These are phyloP conservation scores for Monilinia fructigena DNA, from an alignment of 2,329 filamentous ascomycete species.

Conservation along the genomic window DNA sequence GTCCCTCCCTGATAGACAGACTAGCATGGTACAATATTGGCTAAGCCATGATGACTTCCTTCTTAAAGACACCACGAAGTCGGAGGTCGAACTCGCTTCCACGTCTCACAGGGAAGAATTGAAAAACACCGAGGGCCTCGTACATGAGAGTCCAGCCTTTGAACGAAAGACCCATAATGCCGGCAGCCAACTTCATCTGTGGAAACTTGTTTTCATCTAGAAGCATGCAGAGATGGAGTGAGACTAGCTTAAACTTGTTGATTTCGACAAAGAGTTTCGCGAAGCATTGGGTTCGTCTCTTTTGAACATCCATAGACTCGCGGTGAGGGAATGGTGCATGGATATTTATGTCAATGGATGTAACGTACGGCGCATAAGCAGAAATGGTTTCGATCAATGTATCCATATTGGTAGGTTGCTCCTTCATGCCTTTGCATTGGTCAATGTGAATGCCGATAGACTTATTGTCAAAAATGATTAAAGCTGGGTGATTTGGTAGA, in stretches of 20 bases:
- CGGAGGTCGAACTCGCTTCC: background rate
- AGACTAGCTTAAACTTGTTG: background rate
- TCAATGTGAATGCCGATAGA: background rate
- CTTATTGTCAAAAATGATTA: background rate
- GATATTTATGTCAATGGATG: background rate
- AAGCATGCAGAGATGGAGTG: background rate
- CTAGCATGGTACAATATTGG: background rate
- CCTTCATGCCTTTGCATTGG: background rate
- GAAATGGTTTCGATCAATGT: background rate
- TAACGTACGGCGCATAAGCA: background rate
- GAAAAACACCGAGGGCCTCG: background rate
- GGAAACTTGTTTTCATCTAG: background rate
- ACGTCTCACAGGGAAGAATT: background rate
- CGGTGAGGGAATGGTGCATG: background rate
- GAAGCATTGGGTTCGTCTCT: background rate
- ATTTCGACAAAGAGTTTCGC: background rate
- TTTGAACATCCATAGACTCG: background rate
- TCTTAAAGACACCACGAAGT: background rate
- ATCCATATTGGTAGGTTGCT: background rate
- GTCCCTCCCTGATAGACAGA: background rate
- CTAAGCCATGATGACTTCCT: background rate
- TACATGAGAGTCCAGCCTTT: background rate
- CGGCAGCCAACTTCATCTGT: background rate
- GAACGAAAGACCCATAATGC: background rate
- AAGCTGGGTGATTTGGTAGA: background rate